Evolutionary conservation across 2,329 filamentous ascomycete species (phyloP).

Genomic region (Daldinia sp.): DNA sequence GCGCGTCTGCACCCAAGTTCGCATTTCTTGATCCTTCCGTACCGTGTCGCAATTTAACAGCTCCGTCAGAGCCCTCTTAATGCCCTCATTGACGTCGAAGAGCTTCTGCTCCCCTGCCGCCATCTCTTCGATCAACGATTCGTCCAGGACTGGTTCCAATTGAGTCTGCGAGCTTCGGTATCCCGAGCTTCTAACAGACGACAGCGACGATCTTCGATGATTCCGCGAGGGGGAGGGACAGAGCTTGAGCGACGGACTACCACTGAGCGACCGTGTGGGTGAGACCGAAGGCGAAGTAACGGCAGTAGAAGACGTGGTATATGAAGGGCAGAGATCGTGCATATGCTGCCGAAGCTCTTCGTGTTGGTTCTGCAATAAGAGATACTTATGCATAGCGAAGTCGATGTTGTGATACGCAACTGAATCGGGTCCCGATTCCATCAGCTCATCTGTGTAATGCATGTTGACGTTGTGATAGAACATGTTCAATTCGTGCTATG

Average conservation of each 20-base stretch:
- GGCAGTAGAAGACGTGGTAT: conserved; percentile 54
- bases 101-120: conserved; percentile 66
- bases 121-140: conserved; percentile 62
- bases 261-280: conserved; percentile 67
- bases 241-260: conserved; percentile 59
- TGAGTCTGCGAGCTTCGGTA: conserved; percentile 43
- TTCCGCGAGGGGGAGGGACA: conserved; percentile 51
- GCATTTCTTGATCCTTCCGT: conserved; percentile 63
- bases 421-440: conserved; percentile 28
- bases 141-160: conserved; percentile 59
- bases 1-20: conserved; percentile 69
- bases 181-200: conserved; percentile 38
- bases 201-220: conserved; percentile 44
- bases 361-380: conserved; percentile 66
- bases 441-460: conserved; percentile 35
- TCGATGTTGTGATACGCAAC: conserved; percentile 55
- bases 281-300: conserved; percentile 69
- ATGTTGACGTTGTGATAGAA: conserved; percentile 29
- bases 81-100: conserved; percentile 69
- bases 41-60: conserved; percentile 71
- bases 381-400: conserved; percentile 66
- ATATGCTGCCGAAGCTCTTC: conserved; percentile 65
- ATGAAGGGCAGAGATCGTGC: conserved; percentile 61
- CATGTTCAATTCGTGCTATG: conserved; percentile 28
- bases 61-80: conserved; percentile 71